phyloP scores from a whole-genome alignment of 2,329 filamentous ascomycete genomes.

The Stagonosporopsis chrysanthemi region DNA sequence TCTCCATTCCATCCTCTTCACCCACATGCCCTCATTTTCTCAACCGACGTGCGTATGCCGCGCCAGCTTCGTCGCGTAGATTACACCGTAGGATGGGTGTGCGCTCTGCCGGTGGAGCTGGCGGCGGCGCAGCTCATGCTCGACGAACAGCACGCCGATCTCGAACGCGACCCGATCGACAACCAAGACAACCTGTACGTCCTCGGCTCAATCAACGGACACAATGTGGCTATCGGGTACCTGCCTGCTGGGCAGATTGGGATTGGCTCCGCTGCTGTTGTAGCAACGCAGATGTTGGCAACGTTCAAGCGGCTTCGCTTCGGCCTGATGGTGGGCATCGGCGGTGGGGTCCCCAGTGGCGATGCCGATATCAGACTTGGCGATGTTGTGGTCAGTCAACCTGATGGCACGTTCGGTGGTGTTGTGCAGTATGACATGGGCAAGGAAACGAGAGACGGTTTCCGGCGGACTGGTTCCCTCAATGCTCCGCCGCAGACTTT shows the following conservation, averaged over 20 bases:
- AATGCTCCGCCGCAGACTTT: constrained; percentile 22
- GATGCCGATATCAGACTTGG: no score
- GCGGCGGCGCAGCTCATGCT: constrained; percentile 20
- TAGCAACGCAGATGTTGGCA: constrained; percentile 40
- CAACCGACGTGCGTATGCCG: neutral
- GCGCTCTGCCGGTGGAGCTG: constrained; percentile 23
- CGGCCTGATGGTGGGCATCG: no score
- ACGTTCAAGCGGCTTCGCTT: constrained; percentile 44
- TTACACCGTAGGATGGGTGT: constrained; percentile 28
- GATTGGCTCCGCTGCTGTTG: constrained; percentile 43
- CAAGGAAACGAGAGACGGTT: neutral
- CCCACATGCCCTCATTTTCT: neutral
- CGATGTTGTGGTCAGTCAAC: no score
- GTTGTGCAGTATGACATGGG: no score
- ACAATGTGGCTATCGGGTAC: constrained; percentile 42
- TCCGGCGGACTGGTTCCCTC: constrained; percentile 16
- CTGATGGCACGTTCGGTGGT: no score
- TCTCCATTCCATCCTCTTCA: neutral
- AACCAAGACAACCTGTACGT: constrained; percentile 31
- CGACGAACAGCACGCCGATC: constrained; percentile 6
- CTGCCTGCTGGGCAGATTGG: constrained; percentile 41
- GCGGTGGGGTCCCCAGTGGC: no score
- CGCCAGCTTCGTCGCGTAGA: constrained; percentile 7
- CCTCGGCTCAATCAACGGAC: constrained; percentile 35
- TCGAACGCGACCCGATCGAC: constrained; percentile 9